Conservation (phyloP, 805 yeast genomes). For the Candida tallmaniae region DNA sequence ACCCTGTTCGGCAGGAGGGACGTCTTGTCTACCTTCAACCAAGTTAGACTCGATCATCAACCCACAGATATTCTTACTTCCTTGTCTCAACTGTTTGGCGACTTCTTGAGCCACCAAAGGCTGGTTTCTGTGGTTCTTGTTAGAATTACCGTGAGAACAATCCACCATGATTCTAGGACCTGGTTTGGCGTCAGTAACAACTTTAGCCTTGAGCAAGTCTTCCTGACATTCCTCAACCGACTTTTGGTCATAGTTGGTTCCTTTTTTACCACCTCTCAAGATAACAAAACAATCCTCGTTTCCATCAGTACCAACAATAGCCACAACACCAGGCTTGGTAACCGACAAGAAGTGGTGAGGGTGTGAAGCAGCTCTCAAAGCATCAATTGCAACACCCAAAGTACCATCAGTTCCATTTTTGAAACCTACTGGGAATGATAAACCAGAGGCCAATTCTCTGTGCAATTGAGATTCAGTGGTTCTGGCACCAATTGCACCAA, state of each 20-base stretch:
- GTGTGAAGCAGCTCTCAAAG: conserved; percentile 85
- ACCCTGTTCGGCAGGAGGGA: conserved; percentile 48
- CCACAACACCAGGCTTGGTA: conserved; percentile 94
- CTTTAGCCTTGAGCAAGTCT: conserved; percentile 44
- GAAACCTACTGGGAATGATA: conserved; percentile 97
- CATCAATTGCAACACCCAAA: conserved; percentile 90
- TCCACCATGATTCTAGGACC: conserved; percentile 79
- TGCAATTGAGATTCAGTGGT: conserved; percentile 98
- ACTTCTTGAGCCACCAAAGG: conserved; percentile 85
- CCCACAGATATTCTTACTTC: conserved; percentile 81
- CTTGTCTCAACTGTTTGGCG: conserved; percentile 74
- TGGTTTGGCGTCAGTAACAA: conserved; percentile 28
- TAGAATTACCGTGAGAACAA: conserved; percentile 97
- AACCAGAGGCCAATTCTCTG: conserved; percentile 94
- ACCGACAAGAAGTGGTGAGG: conserved; percentile 94
- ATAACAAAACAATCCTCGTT: conserved; percentile 87
- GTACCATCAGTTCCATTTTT: conserved; percentile 98
- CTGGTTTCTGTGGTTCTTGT: conserved; percentile 91
- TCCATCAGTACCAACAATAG: conserved; percentile 94
- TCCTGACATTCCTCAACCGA: conserved; percentile 73
- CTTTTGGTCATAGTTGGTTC: conserved; percentile 80
- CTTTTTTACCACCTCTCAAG: conserved; percentile 87
- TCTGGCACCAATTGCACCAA: conserved; percentile 99
- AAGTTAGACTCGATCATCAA: conserved; percentile 94
- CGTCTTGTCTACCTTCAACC: conserved; percentile 85